Percentiles rank a stretch among this genome's conserved stretches.
Conservation (phyloP, 2,329 filamentous ascomycete genomes). For the Fusarium tricinctum region DNA sequence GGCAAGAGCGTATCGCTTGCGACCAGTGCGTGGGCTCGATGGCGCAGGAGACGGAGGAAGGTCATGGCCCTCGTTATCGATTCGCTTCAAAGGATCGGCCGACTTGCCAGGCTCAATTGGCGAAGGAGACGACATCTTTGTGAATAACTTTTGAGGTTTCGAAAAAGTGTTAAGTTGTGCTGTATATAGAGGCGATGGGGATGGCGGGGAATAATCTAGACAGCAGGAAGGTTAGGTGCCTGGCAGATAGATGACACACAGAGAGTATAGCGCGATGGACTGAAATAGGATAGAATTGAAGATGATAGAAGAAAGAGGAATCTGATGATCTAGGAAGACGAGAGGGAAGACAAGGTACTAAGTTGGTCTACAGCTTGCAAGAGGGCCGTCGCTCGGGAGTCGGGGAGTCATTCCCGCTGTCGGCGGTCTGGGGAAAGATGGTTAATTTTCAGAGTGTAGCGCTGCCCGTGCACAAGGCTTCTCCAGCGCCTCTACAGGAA, state of each 20-base stretch:
- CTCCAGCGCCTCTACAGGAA: conserved; percentile 10
- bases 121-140: conserved; percentile 45
- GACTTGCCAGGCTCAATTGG: conserved; percentile 52
- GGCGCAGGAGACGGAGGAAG: conserved; percentile 93
- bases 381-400: conserved; percentile 43
- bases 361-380: conserved; percentile 36
- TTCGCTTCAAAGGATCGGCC: conserved; percentile 64
- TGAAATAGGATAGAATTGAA: conserved; percentile 8
- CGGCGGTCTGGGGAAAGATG: conserved; percentile 45
- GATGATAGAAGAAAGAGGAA: conserved; percentile 26
- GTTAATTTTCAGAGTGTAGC: conserved; percentile 22
- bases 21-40: conserved; percentile 87
- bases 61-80: conserved; percentile 86
- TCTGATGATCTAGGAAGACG: conserved; percentile 11
- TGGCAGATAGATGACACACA: conserved; percentile 4
- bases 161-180: conserved; percentile 2
- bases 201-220: conserved; percentile 18
- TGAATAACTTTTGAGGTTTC: conserved; percentile 4
- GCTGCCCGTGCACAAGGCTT: conserved; percentile 21
- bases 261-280: conserved; percentile 1
- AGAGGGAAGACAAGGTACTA: conserved; percentile 12
- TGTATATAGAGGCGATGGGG: neutral
- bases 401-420: conserved; percentile 50
- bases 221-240: conserved; percentile 6
- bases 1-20: conserved; percentile 88